Evolutionary conservation across 805 yeast genomes (phyloP), one percentile per base, ranked within the genome.

Genomic region (Schizosaccharomyces cryophilus): DNA sequence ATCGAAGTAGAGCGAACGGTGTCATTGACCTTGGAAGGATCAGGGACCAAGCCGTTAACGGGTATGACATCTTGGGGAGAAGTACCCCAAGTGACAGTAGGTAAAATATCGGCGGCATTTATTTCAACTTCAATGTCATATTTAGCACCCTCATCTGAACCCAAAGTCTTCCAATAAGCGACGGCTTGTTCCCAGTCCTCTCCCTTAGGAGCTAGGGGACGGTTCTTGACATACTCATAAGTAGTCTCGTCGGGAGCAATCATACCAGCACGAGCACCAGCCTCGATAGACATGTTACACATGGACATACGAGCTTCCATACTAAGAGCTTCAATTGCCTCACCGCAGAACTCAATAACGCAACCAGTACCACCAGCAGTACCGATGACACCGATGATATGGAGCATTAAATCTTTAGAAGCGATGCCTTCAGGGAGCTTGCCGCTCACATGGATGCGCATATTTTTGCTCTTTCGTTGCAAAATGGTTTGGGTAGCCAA

Each of bases 221-320:
- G 81, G 64, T 94, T 95, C 75, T 89, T 83, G 68, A 93, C 77
- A 74, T 93, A 93, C 63, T 84, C 83, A 69, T 84, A 86, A 35
- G 97, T 90, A 61, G 72, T 82, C 65, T 88, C 85, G 71, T 93
- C 98, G 9, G 98, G 98, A 65, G 84, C 85, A 71, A 93, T 90
- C 96, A 93, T 87, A 74, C 98, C 98, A 31, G 98, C 97, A 76
- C 98, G 84, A 19, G 98, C 98, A 75, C 98, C 98, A 63, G 85
- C 98, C 76, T 93, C 98, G 69, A 93, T 90, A 58, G 97, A 83
- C 98, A 93, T 93, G 73, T 93, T 93, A 79, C 98, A 93, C 77
- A 93, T 93, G 61, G 97, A 88, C 98, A 93, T 93, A 74, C 98
- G 81, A 11, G 97, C 96, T 74, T 93, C 98, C 88, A 93, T 87